Conservation (phyloP, 179 eudicot species). For the Beta corolliflora region DNA sequence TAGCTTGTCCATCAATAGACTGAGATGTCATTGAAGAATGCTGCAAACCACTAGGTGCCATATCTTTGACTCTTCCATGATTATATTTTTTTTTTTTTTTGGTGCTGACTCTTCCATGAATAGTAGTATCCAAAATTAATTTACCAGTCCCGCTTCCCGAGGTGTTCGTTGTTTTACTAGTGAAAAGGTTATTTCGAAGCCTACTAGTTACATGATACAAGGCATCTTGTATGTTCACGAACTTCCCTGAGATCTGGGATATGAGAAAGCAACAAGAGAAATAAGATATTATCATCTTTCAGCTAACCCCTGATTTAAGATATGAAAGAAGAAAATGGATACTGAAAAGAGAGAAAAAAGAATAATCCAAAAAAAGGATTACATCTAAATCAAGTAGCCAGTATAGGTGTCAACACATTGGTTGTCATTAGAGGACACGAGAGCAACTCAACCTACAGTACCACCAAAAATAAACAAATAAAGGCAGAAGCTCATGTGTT, state of each 20-base stretch:
- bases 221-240: conserved; percentile 67
- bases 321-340: neutral
- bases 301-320: neutral
- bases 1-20: conserved; percentile 35
- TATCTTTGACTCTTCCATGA: conserved; percentile 11
- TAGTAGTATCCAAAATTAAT: conserved; percentile 24
- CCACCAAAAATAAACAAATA: too few relatives aligned
- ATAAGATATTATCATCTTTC: neutral
- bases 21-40: conserved; percentile 34
- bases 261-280: conserved; percentile 7
- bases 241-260: conserved; percentile 69
- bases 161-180: conserved; percentile 35
- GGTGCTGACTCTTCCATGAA: conserved; percentile 34
- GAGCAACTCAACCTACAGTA: too few relatives aligned
- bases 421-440: too few relatives aligned
- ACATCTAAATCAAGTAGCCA: neutral
- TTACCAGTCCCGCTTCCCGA: conserved; percentile 39
- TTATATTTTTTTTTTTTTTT: too few relatives aligned
- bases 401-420: too few relatives aligned
- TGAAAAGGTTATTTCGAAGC: conserved; percentile 53
- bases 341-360: neutral
- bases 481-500: too few relatives aligned
- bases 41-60: conserved; percentile 32
- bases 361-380: neutral
- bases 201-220: conserved; percentile 64